Base-by-base conservation (phyloP, 2,329 filamentous ascomycete genomes). In the Diaporthe longicolla region DNA sequence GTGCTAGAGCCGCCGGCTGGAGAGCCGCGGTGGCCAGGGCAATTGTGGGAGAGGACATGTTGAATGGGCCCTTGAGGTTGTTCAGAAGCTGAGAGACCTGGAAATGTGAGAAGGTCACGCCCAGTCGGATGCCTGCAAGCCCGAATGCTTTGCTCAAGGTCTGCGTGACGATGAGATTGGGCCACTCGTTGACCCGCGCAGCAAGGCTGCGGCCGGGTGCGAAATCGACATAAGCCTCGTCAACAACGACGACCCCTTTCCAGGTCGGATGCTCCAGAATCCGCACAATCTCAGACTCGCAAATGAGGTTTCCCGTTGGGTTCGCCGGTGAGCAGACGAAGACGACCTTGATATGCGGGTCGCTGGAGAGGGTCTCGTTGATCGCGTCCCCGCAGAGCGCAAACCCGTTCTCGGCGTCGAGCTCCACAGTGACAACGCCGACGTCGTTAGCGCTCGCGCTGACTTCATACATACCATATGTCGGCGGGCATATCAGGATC, bases 381-480 rank as follows among this genome's bases (percentile, higher is more conserved):
- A 54, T 54, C 50, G 13, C 13, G 24, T 26, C 50, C 6, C 13
- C n/a, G 3, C 50, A 24, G 50, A 54, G 50, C 5, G 50, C 50
- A 24, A 26, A 54, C n/a, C 50, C 50, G 50, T 54, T 24, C 15
- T 54, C 50, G 24, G 50, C 50, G 50, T 54, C n/a, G 13, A 26
- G 50, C 50, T 54, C 24, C 50, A 54, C 50, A 54, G 50, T 29
- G 13, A 54, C 50, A 54, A 54, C 24, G 24, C 8, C n/a, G 50
- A 54, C 50, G 19, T 54, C 24, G 50, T 54, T 54, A 5, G 26
- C 50, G 24, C n/a, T 54, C 24, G 50, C 24, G 50, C 50, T 54
- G 15, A 54, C n/a, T 54, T 54, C 50, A 29, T 54, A 54, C 50
- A 54, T 54, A 19, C 50, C 50, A 54, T 54, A 54, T 29, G 50